Evolutionary conservation across 805 yeast species (phyloP).

Genomic region (Saccharomycopsis sp.): DNA sequence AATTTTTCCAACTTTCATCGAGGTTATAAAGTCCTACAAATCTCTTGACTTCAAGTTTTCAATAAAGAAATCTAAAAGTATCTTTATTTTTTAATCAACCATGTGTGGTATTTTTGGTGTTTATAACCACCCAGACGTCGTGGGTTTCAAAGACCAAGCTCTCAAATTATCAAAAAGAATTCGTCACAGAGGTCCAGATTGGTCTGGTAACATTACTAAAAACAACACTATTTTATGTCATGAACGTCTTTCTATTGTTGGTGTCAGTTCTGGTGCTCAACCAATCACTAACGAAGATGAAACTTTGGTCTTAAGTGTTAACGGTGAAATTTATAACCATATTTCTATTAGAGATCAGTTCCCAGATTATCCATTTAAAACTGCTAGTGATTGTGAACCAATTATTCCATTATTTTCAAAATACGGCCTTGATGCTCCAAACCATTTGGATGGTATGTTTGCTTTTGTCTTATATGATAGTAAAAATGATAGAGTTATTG

Average conservation of each 20-base stretch:
- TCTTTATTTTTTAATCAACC: too few species aligned
- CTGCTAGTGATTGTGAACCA: conserved; percentile 94
- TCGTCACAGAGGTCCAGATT: conserved; percentile 99
- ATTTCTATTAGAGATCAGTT: conserved; percentile 74
- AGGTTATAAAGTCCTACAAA: too few species aligned
- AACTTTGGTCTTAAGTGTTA: conserved; percentile 68
- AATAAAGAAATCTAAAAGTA: too few species aligned
- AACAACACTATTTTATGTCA: conserved; percentile 85
- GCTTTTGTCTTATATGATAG: conserved; percentile 90
- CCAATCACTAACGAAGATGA: conserved; percentile 82
- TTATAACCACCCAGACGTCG: conserved; percentile 69
- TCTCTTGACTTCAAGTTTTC: too few species aligned
- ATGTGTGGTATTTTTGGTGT: conserved; percentile 99
- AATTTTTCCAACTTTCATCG: too few species aligned
- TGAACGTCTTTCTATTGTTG: conserved; percentile 96
- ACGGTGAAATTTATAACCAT: conserved; percentile 98
- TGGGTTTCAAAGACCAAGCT: conserved; percentile 76
- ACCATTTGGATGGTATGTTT: conserved; percentile 94
- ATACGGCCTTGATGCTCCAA: conserved; percentile 85
- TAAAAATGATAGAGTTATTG: conserved; percentile 74
- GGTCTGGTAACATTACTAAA: conserved; percentile 73
- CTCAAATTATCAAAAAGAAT: conserved; percentile 83
- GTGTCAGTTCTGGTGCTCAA: conserved; percentile 96
- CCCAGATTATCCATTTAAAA: conserved; percentile 64
- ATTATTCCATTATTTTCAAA: conserved; percentile 87